Evolutionary conservation across 208 protist species (phyloP).

Genomic region (Acanthamoeba castellanii): DNA sequence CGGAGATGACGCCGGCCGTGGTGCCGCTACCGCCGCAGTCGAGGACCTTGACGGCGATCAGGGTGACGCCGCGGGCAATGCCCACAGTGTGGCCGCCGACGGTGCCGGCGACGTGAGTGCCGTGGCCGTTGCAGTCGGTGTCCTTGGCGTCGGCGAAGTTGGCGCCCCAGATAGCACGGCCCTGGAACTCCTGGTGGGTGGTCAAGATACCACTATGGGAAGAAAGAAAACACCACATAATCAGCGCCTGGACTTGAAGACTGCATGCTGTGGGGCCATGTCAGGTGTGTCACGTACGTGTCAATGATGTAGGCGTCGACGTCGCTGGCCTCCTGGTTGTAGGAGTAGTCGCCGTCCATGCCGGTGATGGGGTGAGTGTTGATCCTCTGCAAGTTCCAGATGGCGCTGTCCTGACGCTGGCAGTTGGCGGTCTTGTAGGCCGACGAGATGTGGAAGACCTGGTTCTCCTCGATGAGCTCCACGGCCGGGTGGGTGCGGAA

Average conservation of each 20-base stretch:
- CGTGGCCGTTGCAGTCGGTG: conserved; percentile 78
- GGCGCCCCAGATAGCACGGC: conserved; percentile 67
- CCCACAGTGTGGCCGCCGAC: conserved; percentile 33
- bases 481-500: conserved; percentile 14
- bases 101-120: conserved; percentile 77
- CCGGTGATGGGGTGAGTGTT: background rate
- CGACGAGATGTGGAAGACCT: background rate
- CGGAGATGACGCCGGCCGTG: conserved; percentile 70
- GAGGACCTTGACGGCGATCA: conserved; percentile 78
- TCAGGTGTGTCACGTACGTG: conserved; percentile 34
- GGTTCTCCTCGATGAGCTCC: conserved; percentile 71
- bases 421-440: conserved; percentile 24
- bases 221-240: background rate
- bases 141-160: conserved; percentile 60
- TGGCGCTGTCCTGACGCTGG: background rate
- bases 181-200: conserved; percentile 68
- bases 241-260: background rate
- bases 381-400: conserved; percentile 73
- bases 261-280: background rate
- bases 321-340: background rate
- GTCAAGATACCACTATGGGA: conserved; percentile 46
- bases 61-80: conserved; percentile 26
- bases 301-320: conserved; percentile 77
- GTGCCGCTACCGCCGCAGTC: conserved; percentile 70
- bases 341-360: background rate